These are phyloP conservation scores for Mycena chlorophos DNA, from an alignment of 768 basidiomycete genomes.

Conservation along the genomic window DNA sequence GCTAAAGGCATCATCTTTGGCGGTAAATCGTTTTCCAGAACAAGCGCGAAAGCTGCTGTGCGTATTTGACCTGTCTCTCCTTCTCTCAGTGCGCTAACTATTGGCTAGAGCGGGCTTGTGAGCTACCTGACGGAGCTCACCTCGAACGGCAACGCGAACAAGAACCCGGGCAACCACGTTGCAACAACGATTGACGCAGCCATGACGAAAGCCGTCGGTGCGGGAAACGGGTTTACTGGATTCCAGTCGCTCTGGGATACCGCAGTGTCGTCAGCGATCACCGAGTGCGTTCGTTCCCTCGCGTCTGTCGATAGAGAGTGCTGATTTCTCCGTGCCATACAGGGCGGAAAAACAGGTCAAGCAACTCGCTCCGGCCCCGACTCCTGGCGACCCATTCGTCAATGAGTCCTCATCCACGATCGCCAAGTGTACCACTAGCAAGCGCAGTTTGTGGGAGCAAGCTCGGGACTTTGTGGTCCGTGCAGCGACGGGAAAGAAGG, in stretches of 20 bases:
- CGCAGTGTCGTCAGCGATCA: neutral
- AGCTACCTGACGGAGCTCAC: constrained; percentile 3
- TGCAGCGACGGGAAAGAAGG: neutral
- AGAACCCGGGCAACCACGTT: neutral
- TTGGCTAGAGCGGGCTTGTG: constrained; percentile 1
- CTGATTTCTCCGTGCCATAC: neutral
- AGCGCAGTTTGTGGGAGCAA: neutral
- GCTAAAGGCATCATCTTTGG: constrained; percentile 10
- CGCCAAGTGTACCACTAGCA: neutral
- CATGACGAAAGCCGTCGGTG: constrained; percentile 4
- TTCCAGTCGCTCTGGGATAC: constrained; percentile 2
- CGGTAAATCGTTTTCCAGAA: neutral
- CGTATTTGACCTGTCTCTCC: neutral
- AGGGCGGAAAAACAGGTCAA: neutral
- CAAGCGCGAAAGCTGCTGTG: constrained; percentile 7
- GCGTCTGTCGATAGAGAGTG: neutral
- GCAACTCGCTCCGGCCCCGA: constrained; percentile 1
- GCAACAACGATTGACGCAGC: constrained; percentile 3
- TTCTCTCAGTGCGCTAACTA: neutral
- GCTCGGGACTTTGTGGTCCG: constrained; percentile 2
- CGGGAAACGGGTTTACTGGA: constrained; percentile 7
- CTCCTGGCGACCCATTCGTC: constrained; percentile 3
- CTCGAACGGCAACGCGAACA: neutral
- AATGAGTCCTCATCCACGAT: constrained; percentile 7
- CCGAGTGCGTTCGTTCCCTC: neutral